Evolutionary conservation across 1,284 basidiomycete species (phyloP).

Genomic region (Jaminaea rosea): DNA sequence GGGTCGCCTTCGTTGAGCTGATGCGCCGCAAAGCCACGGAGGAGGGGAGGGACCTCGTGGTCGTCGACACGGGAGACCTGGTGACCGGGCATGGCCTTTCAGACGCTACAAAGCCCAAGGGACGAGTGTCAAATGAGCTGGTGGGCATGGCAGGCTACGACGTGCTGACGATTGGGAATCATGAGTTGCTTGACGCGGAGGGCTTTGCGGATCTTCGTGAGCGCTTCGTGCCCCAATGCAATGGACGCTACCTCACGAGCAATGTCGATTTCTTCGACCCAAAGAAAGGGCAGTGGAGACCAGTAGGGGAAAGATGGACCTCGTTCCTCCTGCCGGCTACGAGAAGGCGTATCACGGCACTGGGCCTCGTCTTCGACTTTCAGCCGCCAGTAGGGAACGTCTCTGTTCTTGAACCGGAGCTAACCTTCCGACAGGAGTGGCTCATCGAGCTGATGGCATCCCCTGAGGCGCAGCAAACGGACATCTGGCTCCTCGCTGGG

Average conservation of each 20-base stretch:
- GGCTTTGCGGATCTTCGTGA: conserved; percentile 68
- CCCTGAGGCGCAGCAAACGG: conserved; percentile 20
- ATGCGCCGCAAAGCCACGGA: conserved; percentile 26
- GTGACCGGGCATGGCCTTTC: background rate
- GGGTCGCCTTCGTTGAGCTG: conserved; percentile 38
- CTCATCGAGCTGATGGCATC: conserved; percentile 16
- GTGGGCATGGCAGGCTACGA: conserved; percentile 70
- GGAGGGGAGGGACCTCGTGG: conserved; percentile 37
- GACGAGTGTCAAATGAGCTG: conserved; percentile 16
- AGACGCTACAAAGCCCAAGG: background rate
- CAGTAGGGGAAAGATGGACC: conserved; percentile 25
- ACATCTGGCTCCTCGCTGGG: conserved; percentile 36
- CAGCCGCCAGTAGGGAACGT: conserved; percentile 25
- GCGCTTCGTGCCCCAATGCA: conserved; percentile 61
- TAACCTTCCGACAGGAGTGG: conserved; percentile 37
- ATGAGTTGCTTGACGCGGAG: conserved; percentile 71
- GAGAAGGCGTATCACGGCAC: conserved; percentile 26
- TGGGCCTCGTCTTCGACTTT: conserved; percentile 36
- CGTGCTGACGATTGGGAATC: conserved; percentile 74
- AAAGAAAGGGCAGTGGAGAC: conserved; percentile 11
- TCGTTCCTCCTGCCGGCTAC: conserved; percentile 21
- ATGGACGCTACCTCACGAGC: conserved; percentile 28
- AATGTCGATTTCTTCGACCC: conserved; percentile 30
- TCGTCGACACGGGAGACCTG: conserved; percentile 41
- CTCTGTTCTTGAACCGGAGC: conserved; percentile 19